Conservation (phyloP, 192 early-diverging fungal genomes). For the Rhizophagus prolifer region DNA sequence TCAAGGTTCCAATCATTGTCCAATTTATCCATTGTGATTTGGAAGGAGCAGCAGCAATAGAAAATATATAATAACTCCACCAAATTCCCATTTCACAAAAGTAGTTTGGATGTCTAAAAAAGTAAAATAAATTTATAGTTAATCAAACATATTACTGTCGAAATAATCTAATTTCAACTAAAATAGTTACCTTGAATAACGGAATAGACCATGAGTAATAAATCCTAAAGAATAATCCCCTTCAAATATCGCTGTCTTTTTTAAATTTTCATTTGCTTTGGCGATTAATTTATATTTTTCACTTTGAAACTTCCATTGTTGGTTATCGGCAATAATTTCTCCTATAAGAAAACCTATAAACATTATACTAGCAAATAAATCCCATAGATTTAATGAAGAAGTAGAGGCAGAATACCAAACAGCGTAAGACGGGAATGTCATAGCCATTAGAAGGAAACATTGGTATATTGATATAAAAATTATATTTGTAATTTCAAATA, state of each 20-base stretch:
- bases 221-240: conserved; percentile 66
- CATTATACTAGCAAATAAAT: conserved; percentile 42
- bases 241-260: not conserved
- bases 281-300: conserved; percentile 48
- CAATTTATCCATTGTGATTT: conserved; percentile 40
- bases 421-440: conserved; percentile 54
- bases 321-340: conserved; percentile 78
- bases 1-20: conserved; percentile 46
- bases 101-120: conserved; percentile 77
- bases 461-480: conserved; percentile 77
- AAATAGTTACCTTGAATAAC: conserved; percentile 42
- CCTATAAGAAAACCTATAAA: conserved; percentile 50
- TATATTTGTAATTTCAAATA: conserved; percentile 68
- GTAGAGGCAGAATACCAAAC: conserved; percentile 31
- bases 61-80: conserved; percentile 56
- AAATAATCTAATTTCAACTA: too few relatives aligned
- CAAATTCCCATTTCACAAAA: conserved; percentile 75
- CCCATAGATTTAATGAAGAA: conserved; percentile 41
- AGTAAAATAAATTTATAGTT: not conserved
- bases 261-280: conserved; percentile 28
- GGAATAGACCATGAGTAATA: conserved; percentile 70
- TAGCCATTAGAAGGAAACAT: conserved; percentile 60
- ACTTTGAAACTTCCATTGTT: conserved; percentile 76
- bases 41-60: conserved; percentile 49
- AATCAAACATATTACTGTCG: too few relatives aligned